A percentile compares a stretch with the other conserved stretches of the same genome.
Conservation (phyloP, 495 filamentous ascomycete species). For the Aspergillus heteromorphus region DNA sequence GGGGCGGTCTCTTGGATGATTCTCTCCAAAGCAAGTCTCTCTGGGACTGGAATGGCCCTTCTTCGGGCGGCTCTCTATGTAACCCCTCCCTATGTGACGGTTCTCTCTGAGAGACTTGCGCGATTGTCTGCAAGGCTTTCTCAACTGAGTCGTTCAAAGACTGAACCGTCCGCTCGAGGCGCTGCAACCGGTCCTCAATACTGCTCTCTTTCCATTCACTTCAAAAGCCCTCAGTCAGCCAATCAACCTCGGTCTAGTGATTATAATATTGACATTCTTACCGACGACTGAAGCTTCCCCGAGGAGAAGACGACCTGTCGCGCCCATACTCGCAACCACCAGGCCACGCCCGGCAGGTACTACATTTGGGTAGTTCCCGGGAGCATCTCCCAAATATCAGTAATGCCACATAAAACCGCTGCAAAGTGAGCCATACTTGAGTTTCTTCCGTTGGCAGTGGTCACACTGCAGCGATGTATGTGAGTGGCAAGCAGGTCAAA, state of each 20-base stretch:
- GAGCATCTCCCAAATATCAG: not conserved
- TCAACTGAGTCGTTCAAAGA: not conserved
- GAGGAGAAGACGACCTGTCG: not conserved
- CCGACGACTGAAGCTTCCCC: not conserved
- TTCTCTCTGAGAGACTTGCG: not conserved
- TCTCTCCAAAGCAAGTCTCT: no score
- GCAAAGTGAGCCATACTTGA: not conserved
- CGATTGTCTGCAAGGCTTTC: not conserved
- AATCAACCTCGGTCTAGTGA: not conserved
- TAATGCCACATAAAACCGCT: not conserved
- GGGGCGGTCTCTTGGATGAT: no score
- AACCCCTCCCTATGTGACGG: no score
- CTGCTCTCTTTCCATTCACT: not conserved
- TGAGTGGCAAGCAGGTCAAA: not conserved
- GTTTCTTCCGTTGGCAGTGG: not conserved
- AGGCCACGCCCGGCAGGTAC: not conserved
- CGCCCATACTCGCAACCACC: not conserved
- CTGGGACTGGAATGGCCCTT: no score
- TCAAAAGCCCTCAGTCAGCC: not conserved
- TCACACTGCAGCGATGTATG: not conserved
- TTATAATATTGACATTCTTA: not conserved
- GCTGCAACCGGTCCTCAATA: not conserved
- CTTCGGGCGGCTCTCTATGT: no score
- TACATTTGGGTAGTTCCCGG: not conserved
- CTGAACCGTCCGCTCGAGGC: not conserved